A percentile compares a stretch with the other conserved stretches of the same genome.
Evolutionary conservation across 2,329 filamentous ascomycete genomes (phyloP).

Genomic region (Ophidiomyces ophidiicola): DNA sequence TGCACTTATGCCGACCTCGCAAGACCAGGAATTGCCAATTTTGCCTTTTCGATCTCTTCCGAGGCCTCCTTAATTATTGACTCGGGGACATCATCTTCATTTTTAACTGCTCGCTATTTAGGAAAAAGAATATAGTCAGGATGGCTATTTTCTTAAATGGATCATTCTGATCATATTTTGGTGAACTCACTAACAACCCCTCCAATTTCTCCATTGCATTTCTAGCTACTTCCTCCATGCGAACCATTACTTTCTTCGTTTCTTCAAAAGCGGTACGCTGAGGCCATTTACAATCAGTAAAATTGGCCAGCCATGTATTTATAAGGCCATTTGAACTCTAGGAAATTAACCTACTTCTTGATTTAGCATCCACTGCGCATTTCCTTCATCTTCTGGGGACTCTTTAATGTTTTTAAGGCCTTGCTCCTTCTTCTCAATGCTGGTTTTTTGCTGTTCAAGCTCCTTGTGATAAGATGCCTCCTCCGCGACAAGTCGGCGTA

Average conservation of each 20-base stretch:
- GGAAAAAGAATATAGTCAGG: neutral
- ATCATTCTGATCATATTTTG: neutral
- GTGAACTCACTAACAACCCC: slow-evolving; percentile 55
- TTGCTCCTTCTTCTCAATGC: slow-evolving; percentile 55
- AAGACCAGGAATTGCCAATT: slow-evolving; percentile 12
- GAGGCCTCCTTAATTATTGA: slow-evolving; percentile 31
- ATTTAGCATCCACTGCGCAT: slow-evolving; percentile 65
- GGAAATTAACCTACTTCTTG: slow-evolving; percentile 60
- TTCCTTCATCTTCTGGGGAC: slow-evolving; percentile 53
- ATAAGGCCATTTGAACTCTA: neutral
- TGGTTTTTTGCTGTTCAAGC: slow-evolving; percentile 58
- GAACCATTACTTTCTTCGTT: slow-evolving; percentile 70
- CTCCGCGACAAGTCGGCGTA: slow-evolving; percentile 80
- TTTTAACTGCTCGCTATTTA: slow-evolving; percentile 29
- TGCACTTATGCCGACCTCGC: neutral
- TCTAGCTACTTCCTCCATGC: slow-evolving; percentile 57
- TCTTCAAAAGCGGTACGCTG: slow-evolving; percentile 74
- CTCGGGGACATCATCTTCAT: slow-evolving; percentile 28
- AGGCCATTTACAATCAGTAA: slow-evolving; percentile 1
- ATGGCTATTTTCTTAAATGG: neutral
- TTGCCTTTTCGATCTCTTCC: slow-evolving; percentile 31
- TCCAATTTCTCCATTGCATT: slow-evolving; percentile 63
- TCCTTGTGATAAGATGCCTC: slow-evolving; percentile 84
- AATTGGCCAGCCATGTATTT: neutral
- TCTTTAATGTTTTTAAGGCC: slow-evolving; percentile 39